Percentiles rank a stretch among this genome's conserved stretches.
These are phyloP conservation scores for Durotheca rogersii DNA, from an alignment of 495 filamentous ascomycete species.

Conservation along the genomic window DNA sequence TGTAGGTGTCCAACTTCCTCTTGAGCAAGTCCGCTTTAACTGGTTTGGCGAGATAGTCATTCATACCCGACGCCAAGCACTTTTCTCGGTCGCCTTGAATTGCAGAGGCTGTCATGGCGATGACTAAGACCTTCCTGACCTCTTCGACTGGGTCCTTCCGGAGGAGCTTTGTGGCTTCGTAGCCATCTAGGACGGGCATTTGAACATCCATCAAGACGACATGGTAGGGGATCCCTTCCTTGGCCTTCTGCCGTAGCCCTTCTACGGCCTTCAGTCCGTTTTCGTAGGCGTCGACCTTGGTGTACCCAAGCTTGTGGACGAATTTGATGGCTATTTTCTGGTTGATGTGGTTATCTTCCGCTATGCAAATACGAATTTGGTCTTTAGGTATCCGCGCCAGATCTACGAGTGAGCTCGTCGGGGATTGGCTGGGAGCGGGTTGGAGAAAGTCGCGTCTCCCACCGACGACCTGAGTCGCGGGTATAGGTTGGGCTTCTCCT, in stretches of 20 bases:
- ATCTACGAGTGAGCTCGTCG: conserved; percentile 58
- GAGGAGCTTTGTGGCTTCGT: conserved; percentile 81
- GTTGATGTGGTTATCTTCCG: conserved; percentile 90
- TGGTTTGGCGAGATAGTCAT: conserved; percentile 91
- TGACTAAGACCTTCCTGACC: conserved; percentile 76
- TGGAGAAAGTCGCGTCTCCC: conserved; percentile 42
- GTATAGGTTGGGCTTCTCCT: conserved; percentile 47
- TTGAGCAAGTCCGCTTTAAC: conserved; percentile 73
- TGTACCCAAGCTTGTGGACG: conserved; percentile 78
- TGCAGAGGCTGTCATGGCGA: conserved; percentile 90
- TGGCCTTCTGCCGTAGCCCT: conserved; percentile 69
- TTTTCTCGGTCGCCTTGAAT: conserved; percentile 92
- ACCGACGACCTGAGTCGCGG: conserved; percentile 31
- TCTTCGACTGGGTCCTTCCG: conserved; percentile 69
- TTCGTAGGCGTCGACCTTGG: conserved; percentile 74
- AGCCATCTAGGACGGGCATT: conserved; percentile 93
- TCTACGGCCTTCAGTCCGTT: conserved; percentile 86
- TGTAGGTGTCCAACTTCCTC: conserved; percentile 70
- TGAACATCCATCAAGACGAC: conserved; percentile 93
- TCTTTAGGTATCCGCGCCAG: conserved; percentile 68
- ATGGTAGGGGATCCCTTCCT: conserved; percentile 68
- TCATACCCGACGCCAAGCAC: conserved; percentile 90
- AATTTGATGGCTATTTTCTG: conserved; percentile 90
- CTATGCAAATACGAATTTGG: conserved; percentile 80
- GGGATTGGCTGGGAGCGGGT: conserved; percentile 41